Base-by-base conservation (phyloP, 805 yeast species). In the Wickerhamomyces queroliae region DNA sequence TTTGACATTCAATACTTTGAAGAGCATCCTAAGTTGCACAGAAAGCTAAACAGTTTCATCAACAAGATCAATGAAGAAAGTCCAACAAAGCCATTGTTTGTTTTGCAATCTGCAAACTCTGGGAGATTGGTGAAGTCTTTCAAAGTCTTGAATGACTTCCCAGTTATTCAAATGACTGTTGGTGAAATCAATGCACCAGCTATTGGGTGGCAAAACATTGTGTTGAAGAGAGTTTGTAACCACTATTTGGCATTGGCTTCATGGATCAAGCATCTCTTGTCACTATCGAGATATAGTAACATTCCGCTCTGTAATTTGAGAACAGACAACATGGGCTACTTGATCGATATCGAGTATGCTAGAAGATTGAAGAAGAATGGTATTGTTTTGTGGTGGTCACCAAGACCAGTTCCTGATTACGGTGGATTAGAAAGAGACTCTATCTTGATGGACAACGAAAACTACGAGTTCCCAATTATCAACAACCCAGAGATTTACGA, bases 301-400 rank as follows among this genome's bases (percentile, higher is more conserved):
- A 74, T 93, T 36, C 99, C 99, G 2, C 56, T 93, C 26, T 87
- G 98, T 55, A 91, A 93, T 53, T 62, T 91, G 47, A 80, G 78
- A 46, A 69, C 79, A n/a, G 91, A 84, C 42, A 83, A 86, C 46
- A 69, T 81, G 61, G 81, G 85, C 0, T 85, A 77, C 50, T 66
- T 89, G 50, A 83, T 91, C 43, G 99, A 93, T 59, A 72, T 91
- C 31, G 80, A 80, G 40, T 93, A 87, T 59, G 95, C 98, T 0
- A 70, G 99, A 52, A 70, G 80, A 37, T 69, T 93, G 40, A 67
- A 67, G 16, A 70, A 77, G 35, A 74, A 76, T 35, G 76, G 79
- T 43, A 74, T 85, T 30, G 82, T 91, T 6, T 64, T 95, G 23
- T 93, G 99, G 98, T 93, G 99, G 98, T 85, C 95, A 0, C 76